Percentiles rank a stretch among this genome's conserved stretches.
phyloP scores from a whole-genome alignment of 2,329 filamentous ascomycete species.

The Neopestalotiopsis rosae region DNA sequence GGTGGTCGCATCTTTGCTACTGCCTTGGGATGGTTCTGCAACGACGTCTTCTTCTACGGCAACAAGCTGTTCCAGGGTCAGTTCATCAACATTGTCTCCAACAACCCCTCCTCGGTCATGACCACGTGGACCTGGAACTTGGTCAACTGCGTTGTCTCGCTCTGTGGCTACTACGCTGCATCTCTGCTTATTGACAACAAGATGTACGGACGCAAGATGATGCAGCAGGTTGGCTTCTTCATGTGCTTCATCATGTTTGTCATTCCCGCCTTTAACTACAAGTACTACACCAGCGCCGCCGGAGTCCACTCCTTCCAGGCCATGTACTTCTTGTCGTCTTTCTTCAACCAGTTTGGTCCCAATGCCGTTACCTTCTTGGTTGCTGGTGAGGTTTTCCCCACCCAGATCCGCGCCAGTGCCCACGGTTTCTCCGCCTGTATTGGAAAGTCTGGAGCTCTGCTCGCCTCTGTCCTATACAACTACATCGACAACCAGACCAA shows the following conservation, averaged over 20 bases:
- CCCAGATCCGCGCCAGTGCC: conserved; percentile 87
- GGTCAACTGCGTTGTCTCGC: conserved; percentile 85
- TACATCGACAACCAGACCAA: conserved; percentile 86
- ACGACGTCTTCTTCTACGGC: conserved; percentile 98
- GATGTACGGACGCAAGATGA: conserved; percentile 92
- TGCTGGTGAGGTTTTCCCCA: conserved; percentile 95
- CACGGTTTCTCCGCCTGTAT: conserved; percentile 94
- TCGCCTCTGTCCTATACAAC: conserved; percentile 90
- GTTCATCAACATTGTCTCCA: conserved; percentile 84
- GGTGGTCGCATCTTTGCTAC: conserved; percentile 87
- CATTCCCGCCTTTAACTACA: conserved; percentile 85
- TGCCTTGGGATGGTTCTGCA: conserved; percentile 89
- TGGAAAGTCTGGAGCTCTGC: conserved; percentile 86
- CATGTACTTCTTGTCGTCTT: conserved; percentile 97
- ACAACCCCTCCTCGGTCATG: conserved; percentile 74
- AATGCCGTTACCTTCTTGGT: conserved; percentile 97
- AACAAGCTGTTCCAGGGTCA: conserved; percentile 96
- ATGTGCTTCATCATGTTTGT: conserved; percentile 94
- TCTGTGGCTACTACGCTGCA: conserved; percentile 88
- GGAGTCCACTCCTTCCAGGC: conserved; percentile 91
- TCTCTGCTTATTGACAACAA: conserved; percentile 94
- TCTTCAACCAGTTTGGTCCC: conserved; percentile 99
- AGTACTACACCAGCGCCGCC: conserved; percentile 75
- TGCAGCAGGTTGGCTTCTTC: conserved; percentile 94
- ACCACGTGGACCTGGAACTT: conserved; percentile 91